Percentiles rank a stretch among this genome's conserved stretches.
Conservation (phyloP, 2,329 filamentous ascomycete genomes). For the Dichotomopilus funicola region DNA sequence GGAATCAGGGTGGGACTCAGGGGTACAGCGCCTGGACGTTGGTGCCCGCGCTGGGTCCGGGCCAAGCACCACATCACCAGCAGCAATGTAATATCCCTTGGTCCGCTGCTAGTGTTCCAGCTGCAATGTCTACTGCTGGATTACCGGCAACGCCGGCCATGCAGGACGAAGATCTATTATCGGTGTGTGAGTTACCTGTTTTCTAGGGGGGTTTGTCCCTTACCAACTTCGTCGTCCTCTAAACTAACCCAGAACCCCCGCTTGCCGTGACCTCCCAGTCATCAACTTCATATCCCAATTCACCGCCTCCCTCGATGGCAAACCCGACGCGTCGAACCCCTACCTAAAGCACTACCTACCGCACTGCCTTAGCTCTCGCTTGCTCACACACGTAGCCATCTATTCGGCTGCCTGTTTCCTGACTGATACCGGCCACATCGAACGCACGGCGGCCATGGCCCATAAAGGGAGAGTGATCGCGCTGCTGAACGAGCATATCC, state of each 20-base stretch:
- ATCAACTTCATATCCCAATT: constrained; percentile 44
- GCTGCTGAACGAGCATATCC: constrained; percentile 43
- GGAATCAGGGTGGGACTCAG: not conserved
- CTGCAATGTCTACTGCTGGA: constrained; percentile 20
- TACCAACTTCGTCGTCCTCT: not conserved
- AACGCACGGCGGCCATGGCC: constrained; percentile 36
- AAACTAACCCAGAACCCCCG: not conserved
- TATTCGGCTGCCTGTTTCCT: constrained; percentile 48
- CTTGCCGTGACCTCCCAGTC: constrained; percentile 28
- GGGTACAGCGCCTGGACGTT: constrained; percentile 16
- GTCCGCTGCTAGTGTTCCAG: too few relatives aligned
- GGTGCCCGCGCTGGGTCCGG: constrained; percentile 1
- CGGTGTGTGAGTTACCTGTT: constrained; percentile 36
- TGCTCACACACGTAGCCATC: constrained; percentile 42
- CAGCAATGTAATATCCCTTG: too few relatives aligned
- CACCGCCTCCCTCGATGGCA: constrained; percentile 44
- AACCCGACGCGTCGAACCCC: constrained; percentile 36
- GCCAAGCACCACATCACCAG: too few relatives aligned
- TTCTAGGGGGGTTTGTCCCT: not conserved
- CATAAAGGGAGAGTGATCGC: constrained; percentile 39
- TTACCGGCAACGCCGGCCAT: constrained; percentile 31
- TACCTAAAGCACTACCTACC: constrained; percentile 45
- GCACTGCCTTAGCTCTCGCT: constrained; percentile 42
- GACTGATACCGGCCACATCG: constrained; percentile 42
- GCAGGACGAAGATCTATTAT: constrained; percentile 42